phyloP scores from a whole-genome alignment of 345 rosid species.

The Chamaenerion angustifolium region DNA sequence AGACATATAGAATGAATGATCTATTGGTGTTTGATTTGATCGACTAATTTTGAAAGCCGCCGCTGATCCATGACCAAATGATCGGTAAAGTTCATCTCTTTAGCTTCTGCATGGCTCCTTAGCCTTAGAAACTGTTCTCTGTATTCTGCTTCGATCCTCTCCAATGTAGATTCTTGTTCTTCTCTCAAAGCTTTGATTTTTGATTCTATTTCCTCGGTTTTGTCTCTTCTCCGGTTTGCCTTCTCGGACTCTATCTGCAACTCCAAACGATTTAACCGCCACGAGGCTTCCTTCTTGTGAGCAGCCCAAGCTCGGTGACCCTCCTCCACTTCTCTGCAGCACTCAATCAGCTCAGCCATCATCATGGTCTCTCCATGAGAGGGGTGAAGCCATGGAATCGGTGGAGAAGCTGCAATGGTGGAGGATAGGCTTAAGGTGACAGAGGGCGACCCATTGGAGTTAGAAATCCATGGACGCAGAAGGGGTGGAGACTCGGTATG shows the following conservation, averaged over 20 bases:
- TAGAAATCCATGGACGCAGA: slow-evolving; percentile 87
- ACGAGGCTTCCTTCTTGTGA: slow-evolving; percentile 87
- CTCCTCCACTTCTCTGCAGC: slow-evolving; percentile 87
- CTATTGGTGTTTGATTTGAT: slow-evolving; percentile 32
- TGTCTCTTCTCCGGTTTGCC: slow-evolving; percentile 59
- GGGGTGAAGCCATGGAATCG: slow-evolving; percentile 82
- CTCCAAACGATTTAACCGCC: slow-evolving; percentile 88
- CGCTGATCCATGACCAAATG: slow-evolving; percentile 71
- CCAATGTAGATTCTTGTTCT: slow-evolving; percentile 60
- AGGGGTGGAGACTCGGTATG: slow-evolving; percentile 44
- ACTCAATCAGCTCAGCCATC: slow-evolving; percentile 62
- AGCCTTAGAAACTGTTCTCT: slow-evolving; percentile 58
- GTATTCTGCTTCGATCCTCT: slow-evolving; percentile 67
- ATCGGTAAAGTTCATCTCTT: slow-evolving; percentile 83
- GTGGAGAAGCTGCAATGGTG: slow-evolving; percentile 48
- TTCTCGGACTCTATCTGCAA: slow-evolving; percentile 91
- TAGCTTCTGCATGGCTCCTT: slow-evolving; percentile 70
- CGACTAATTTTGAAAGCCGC: slow-evolving; percentile 64
- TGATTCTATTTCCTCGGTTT: slow-evolving; percentile 73
- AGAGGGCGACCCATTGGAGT: slow-evolving; percentile 61
- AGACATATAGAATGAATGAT: too few relatives aligned
- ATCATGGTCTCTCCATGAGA: slow-evolving; percentile 41
- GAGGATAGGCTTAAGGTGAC: slow-evolving; percentile 77
- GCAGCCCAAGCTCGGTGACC: slow-evolving; percentile 73
- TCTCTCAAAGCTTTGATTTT: slow-evolving; percentile 80